A percentile compares a stretch with the other conserved stretches of the same genome.
These are phyloP conservation scores for Penicillium angulare DNA, from an alignment of 495 filamentous ascomycete species.

Conservation along the genomic window DNA sequence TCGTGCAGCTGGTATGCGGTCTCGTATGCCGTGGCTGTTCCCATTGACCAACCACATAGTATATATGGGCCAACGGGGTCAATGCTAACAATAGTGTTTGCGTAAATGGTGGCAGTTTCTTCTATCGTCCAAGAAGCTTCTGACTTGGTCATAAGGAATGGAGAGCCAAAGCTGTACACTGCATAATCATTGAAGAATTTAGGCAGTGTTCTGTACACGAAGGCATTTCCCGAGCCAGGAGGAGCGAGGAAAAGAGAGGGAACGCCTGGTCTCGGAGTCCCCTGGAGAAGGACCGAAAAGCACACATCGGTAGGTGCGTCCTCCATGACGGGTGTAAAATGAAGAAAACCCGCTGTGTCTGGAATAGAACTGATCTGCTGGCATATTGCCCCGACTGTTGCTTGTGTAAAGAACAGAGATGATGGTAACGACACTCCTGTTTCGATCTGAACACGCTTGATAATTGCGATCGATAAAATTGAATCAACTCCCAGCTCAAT, in stretches of 20 bases:
- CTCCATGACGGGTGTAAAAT: conserved; percentile 1
- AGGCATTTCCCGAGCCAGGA: conserved; percentile 17
- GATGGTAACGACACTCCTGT: conserved; percentile 16
- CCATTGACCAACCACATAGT: conserved; percentile 17
- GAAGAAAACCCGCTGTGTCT: neutral
- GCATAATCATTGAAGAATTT: conserved; percentile 13
- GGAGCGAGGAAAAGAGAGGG: conserved; percentile 12
- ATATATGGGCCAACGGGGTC: conserved; percentile 13
- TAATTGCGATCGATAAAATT: conserved; percentile 16
- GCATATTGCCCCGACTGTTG: conserved; percentile 3
- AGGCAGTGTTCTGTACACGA: conserved; percentile 8
- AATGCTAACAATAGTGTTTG: conserved; percentile 9
- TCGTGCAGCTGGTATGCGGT: conserved; percentile 9
- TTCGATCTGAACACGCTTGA: conserved; percentile 10
- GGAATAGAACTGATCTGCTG: conserved; percentile 9
- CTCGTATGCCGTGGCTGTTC: conserved; percentile 12
- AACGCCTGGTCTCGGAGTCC: conserved; percentile 6
- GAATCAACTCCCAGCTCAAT: conserved; percentile 21
- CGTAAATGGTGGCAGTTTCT: conserved; percentile 10
- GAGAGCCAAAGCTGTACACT: conserved; percentile 13
- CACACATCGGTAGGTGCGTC: conserved; percentile 6
- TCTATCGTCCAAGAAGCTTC: conserved; percentile 12
- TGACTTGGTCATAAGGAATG: conserved; percentile 16
- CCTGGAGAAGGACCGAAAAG: conserved; percentile 12
- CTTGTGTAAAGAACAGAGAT: conserved; percentile 17